Evolutionary conservation across 371 early-diverging fungal genomes (phyloP).

Genomic region (Mortierella sp.): DNA sequence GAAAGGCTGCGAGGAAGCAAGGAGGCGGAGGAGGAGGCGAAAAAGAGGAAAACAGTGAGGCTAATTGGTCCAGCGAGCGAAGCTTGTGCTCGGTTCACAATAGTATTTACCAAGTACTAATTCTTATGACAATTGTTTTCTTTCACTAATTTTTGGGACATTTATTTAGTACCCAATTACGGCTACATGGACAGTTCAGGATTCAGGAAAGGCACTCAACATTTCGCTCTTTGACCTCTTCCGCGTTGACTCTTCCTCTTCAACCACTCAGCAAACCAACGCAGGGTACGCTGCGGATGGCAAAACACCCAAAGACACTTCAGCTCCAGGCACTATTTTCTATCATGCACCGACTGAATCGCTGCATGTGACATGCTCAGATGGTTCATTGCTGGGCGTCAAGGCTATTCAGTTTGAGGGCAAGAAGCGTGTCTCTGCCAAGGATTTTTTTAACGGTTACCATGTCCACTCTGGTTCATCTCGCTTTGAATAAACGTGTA

Average conservation of each 20-base stretch:
- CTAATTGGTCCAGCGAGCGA: neutral
- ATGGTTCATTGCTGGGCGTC: conserved; percentile 62
- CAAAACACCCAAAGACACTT: neutral
- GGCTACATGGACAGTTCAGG: conserved; percentile 47
- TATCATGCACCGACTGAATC: conserved; percentile 58
- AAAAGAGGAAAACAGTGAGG: neutral
- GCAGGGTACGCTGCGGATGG: conserved; percentile 40
- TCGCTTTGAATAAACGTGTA: conserved; percentile 44
- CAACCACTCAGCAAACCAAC: neutral
- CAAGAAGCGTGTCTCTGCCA: conserved; percentile 68
- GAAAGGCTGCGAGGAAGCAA: neutral
- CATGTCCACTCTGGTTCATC: conserved; percentile 58
- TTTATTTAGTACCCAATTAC: conserved; percentile 57
- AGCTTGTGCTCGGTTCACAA: neutral
- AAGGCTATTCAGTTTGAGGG: conserved; percentile 70
- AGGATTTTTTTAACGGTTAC: conserved; percentile 86
- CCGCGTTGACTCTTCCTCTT: conserved; percentile 24
- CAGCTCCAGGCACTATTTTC: conserved; percentile 66
- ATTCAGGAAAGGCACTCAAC: conserved; percentile 20
- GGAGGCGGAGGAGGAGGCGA: neutral
- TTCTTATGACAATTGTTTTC: conserved; percentile 18
- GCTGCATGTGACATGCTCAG: conserved; percentile 62
- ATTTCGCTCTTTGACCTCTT: conserved; percentile 48
- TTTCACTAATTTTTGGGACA: neutral
- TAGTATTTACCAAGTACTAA: neutral